Base-by-base conservation (phyloP, 305 asterid species). In the Rubia occidens region DNA sequence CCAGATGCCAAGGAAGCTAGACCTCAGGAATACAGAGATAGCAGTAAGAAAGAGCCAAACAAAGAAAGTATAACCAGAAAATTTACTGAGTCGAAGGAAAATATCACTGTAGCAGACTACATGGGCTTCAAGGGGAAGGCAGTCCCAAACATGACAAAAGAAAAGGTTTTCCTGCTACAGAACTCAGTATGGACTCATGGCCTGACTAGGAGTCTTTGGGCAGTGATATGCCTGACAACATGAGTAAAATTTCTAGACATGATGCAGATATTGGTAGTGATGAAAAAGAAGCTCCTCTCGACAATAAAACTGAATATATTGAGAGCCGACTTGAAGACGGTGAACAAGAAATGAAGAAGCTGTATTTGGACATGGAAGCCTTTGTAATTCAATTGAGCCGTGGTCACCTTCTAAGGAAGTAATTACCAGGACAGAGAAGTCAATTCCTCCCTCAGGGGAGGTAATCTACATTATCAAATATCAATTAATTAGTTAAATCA, bases 381-480 rank as follows among this genome's bases (percentile, higher is more conserved):
- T 78, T 69, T 82, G 85, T 58, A 78, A 82, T 66, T 68, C 86
- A 29, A 88, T 83, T 49, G 95, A 87, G 78, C 80, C 82, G 49
- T 89, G 99, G 99, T 80, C 92, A 9, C 83, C 95, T 77, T 82
- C 89, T 79, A 86, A 86, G 76, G 93, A 87, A 74, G 80, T 74
- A 62, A 72, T 85, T 51, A 70, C 80, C 81, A 81, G 82, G 70
- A 84, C 87, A 53, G 72, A 74, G 26, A 79, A 75, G 64, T 75
- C 81, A 29, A 40, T 77, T 76, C 85, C 83, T 73, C 75, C 85
- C 73, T 79, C 89, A 65, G 83, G 79, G n/a, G n/a, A n/a, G n/a
- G n/a, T n/a, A n/a, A n/a, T n/a, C n/a, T n/a, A n/a, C n/a, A n/a
- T n/a, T n/a, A n/a, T n/a, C n/a, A n/a, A n/a, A n/a, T n/a, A n/a